phyloP scores from a whole-genome alignment of 2,329 filamentous ascomycete genomes.

The Boeremia lycopersici region DNA sequence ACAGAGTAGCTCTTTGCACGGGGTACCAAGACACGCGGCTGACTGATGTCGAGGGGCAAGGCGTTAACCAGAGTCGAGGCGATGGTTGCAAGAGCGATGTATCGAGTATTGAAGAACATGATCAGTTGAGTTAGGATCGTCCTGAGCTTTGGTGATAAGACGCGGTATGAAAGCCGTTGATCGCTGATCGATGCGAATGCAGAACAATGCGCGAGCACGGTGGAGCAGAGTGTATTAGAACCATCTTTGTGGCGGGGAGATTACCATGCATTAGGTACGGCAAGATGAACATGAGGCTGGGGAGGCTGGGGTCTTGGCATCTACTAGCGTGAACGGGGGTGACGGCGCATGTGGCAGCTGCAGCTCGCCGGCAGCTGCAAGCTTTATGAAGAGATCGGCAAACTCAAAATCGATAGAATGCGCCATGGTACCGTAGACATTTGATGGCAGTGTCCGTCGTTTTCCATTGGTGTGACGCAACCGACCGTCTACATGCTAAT shows the following conservation, averaged over 20 bases:
- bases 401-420: not conserved
- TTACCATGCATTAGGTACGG: conserved; percentile 4
- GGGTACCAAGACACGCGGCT: conserved; percentile 22
- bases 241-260: conserved; percentile 15
- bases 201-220: conserved; percentile 5
- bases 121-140: conserved; percentile 11
- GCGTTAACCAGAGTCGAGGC: conserved; percentile 29
- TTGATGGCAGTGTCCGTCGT: not conserved
- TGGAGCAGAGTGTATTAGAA: conserved; percentile 10
- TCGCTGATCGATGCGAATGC: conserved; percentile 1
- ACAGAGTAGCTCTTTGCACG: conserved; percentile 45
- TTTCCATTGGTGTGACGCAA: not conserved
- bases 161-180: not conserved
- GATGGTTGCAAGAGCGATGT: conserved; percentile 28
- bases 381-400: not conserved
- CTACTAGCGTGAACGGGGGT: not conserved
- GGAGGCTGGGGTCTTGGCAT: conserved; percentile 5
- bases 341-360: not conserved
- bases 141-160: not conserved
- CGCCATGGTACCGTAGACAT: not conserved
- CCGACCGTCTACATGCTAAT: conserved; percentile 6
- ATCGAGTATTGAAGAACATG: conserved; percentile 36
- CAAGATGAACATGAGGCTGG: conserved; percentile 12
- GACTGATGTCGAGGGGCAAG: conserved; percentile 34
- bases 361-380: not conserved